These are phyloP conservation scores for Fusarium oligoseptatum DNA, from an alignment of 2,329 filamentous ascomycete species.

Conservation along the genomic window DNA sequence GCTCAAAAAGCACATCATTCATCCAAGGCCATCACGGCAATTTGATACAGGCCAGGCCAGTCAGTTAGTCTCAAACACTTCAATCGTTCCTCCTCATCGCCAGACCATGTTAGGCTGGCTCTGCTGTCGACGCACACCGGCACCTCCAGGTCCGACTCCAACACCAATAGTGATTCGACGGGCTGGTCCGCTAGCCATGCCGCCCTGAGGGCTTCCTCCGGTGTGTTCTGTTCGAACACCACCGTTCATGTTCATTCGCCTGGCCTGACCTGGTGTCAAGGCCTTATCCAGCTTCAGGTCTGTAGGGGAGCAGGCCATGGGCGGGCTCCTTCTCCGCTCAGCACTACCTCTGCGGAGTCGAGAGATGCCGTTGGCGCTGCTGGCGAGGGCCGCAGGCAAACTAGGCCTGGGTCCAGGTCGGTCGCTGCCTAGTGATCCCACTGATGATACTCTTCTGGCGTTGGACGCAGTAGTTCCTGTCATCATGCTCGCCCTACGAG, in stretches of 20 bases:
- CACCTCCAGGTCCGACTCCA: conserved; percentile 41
- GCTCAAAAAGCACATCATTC: conserved; percentile 43
- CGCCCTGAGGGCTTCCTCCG: conserved; percentile 44
- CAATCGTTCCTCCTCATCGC: conserved; percentile 44
- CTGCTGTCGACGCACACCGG: conserved; percentile 49
- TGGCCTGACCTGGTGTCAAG: conserved; percentile 68
- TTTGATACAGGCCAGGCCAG: conserved; percentile 9
- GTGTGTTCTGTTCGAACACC: conserved; percentile 51
- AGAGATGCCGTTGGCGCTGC: conserved; percentile 68
- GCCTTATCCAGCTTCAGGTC: conserved; percentile 54
- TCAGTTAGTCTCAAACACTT: neutral
- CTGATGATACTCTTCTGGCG: conserved; percentile 61
- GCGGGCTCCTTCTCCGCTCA: conserved; percentile 66
- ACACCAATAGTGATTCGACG: conserved; percentile 56
- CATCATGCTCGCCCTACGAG: conserved; percentile 57
- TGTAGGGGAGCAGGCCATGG: conserved; percentile 65
- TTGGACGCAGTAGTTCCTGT: conserved; percentile 52
- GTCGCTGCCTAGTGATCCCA: conserved; percentile 53
- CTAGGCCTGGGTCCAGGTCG: conserved; percentile 47
- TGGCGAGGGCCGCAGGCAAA: conserved; percentile 61
- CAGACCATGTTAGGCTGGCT: conserved; percentile 46
- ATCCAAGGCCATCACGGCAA: conserved; percentile 41
- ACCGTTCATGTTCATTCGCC: conserved; percentile 68
- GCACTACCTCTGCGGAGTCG: conserved; percentile 64
- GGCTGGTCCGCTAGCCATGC: conserved; percentile 41